Evolutionary conservation across 2,329 filamentous ascomycete species (phyloP).

Genomic region (Tolypocladium nubicola): DNA sequence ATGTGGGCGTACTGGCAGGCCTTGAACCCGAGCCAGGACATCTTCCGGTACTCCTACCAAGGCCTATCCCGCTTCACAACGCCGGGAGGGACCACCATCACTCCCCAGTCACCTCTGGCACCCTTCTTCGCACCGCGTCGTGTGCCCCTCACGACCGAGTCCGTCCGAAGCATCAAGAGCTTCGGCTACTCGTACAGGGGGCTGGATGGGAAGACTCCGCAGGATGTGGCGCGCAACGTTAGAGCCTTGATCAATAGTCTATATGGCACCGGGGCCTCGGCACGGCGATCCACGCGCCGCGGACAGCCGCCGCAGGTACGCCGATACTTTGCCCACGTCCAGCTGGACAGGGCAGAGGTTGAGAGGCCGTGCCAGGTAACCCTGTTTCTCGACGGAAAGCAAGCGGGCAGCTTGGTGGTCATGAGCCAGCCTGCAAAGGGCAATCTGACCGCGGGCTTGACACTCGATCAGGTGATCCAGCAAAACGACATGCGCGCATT

Average conservation of each 20-base stretch:
- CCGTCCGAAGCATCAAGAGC: conserved; percentile 20
- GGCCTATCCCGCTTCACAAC: conserved; percentile 29
- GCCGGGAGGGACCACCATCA: conserved; percentile 26
- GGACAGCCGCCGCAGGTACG: neutral
- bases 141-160: conserved; percentile 26
- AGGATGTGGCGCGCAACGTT: conserved; percentile 11
- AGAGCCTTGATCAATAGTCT: conserved; percentile 19
- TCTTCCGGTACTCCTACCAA: conserved; percentile 23
- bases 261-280: conserved; percentile 9
- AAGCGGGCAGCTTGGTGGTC: neutral
- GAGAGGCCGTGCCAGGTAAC: neutral
- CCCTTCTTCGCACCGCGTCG: conserved; percentile 34
- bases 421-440: neutral
- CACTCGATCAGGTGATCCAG: neutral
- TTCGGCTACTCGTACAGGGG: conserved; percentile 29
- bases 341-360: neutral
- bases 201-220: conserved; percentile 20
- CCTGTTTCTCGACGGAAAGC: neutral
- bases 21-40: conserved; percentile 23
- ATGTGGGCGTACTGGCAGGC: conserved; percentile 47
- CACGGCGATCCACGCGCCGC: neutral
- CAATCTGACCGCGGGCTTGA: neutral
- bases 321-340: neutral
- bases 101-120: conserved; percentile 31
- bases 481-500: neutral